Evolutionary conservation across 345 rosid genomes (phyloP), one percentile per base, ranked within the genome.

Genomic region (Eucalyptus polybractea): DNA sequence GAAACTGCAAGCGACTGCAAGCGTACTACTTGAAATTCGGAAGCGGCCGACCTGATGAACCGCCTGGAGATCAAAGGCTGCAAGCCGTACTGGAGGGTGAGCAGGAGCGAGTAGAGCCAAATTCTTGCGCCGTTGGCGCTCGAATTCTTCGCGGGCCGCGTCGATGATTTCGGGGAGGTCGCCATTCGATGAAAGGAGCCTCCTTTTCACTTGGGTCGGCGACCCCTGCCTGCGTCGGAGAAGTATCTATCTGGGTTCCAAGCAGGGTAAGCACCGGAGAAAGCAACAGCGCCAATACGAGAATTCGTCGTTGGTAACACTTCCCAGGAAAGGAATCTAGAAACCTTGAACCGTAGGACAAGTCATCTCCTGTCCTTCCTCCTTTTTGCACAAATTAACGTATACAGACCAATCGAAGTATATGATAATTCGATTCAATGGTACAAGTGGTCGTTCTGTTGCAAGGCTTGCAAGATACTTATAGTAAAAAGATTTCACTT

Each of bases 11-110:
- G 69, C 31, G 76, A 24, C 19, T 3, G 60, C 45, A 58, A 12
- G 69, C 31, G 80, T 19, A 25, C 14, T 29, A 2, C 31, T 13
- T 47, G 27, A 47, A 37, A 37, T 29, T 2, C 76, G 88, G 51
- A 33, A 81, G 3, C 87, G 31, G 88, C 60, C 54, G 87, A 97
- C 99, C 99, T 92, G 89, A 91, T 94, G 93, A 94, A 98, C 90
- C 98, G 94, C 91, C 96, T 98, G 94, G 99, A 96, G 94, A 98
- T 94, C 86, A 97, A 93, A 92, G 99, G 99, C 90, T 98, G 99
- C 31, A 95, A 95, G 47, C 99, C 99, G 90, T 98, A 98, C 92
- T 98, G 99, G 91, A 98, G 90, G 90, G 97, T 89, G 56, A 98
- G 99, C 72, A 97, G 87, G 40, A 95, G 87, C 88, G 98, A 98